Evolutionary conservation across 106 monocot genomes (phyloP), one percentile per base, ranked within the genome.

Genomic region (Phalaenopsis equestris): DNA sequence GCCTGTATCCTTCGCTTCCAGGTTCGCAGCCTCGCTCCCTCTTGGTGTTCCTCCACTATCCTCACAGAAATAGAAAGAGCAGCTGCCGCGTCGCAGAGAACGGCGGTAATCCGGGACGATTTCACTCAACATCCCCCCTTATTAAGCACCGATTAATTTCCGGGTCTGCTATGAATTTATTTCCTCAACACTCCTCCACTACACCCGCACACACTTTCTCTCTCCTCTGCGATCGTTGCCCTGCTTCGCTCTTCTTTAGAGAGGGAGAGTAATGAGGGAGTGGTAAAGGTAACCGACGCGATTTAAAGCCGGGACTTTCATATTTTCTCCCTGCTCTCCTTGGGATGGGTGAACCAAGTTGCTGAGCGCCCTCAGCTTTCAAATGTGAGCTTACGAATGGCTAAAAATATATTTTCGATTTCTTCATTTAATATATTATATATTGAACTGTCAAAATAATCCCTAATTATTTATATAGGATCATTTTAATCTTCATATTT

Each of bases 141-240:
- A 74, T 74, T 74, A 74, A 74, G 74, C 74, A 74, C 74, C 74
- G 74, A 74, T 74, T 74, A 74, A 74, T 74, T 74, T 43, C 42
- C 74, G 19, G 41, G 42, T 43, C 74, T 74, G 74, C 74, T 42
- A 42, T 18, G 74, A 74, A 74, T 74, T 74, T 74, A 74, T 74
- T 74, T 36, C 74, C 74, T 19, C 74, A 30, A 19, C 74, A 6
- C 74, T 43, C 74, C n/a, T 74, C 74, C 42, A 70, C 70, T 37
- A 70, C 70, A 70, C 70, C 14, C 38, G 39, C 70, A 37, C 30
- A 70, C 42, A 37, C 70, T 23, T 5, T 65, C 9, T 70, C 70
- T 74, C 74, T 43, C 42, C 18, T 42, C 74, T 39, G 42, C 74
- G 42, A 74, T 15, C 74, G 19, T 43, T n/a, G 17, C 42, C 43